Conservation (phyloP, 306 rosid genomes). For the Pyrus betulifolia region DNA sequence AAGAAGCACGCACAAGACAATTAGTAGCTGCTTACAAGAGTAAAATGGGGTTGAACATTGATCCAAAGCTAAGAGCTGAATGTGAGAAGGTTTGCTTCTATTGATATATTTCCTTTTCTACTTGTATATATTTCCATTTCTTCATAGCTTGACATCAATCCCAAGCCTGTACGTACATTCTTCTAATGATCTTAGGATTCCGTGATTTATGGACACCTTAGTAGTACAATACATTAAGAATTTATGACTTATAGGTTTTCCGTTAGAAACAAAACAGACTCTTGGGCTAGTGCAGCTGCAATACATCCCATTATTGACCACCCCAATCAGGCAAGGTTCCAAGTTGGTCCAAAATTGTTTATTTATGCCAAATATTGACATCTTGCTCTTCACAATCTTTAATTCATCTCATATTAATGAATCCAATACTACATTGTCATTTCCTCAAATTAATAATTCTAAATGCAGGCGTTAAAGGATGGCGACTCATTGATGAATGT, state of each 20-base stretch:
- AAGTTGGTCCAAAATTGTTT: neutral
- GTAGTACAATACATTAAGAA: neutral
- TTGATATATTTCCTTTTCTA: neutral
- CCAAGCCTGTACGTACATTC: neutral
- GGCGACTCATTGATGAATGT: conserved; percentile 69
- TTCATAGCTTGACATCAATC: no score
- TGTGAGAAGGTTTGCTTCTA: conserved; percentile 55
- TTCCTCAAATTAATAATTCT: neutral
- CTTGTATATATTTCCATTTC: neutral
- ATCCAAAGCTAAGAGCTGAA: conserved; percentile 60
- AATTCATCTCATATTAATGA: neutral
- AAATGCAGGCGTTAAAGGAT: conserved; percentile 50
- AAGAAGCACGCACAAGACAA: conserved; percentile 62
- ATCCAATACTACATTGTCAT: neutral
- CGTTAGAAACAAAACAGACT: neutral
- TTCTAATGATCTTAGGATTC: neutral
- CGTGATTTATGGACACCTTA: neutral
- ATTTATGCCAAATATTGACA: neutral
- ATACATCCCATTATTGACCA: neutral
- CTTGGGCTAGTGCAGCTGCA: neutral
- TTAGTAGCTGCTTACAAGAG: conserved; percentile 67
- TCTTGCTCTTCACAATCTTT: neutral
- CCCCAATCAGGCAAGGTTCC: neutral
- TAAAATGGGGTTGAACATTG: conserved; percentile 49
- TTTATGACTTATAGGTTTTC: no score